Evolutionary conservation across 208 protist species (phyloP), one percentile per base, ranked within the genome.

Genomic region (Leishmania amazonensis): DNA sequence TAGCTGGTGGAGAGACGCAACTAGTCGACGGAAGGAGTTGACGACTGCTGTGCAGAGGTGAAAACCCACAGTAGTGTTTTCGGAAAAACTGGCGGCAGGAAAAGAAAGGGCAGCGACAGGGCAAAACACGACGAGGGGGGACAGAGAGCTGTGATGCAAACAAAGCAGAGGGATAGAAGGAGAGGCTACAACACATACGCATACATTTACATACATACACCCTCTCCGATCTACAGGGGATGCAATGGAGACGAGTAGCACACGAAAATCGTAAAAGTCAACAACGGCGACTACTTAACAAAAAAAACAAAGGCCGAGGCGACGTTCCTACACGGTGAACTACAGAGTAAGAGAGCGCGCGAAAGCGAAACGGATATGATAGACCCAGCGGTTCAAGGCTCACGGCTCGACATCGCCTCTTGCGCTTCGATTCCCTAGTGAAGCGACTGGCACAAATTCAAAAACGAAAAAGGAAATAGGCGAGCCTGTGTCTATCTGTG

Each of bases 1-100:
- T 97, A 4, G 17, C 40, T 28, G 24, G 15, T 31, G 53, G 19
- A 4, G 19, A 3, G 13, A 24, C 31, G n/a, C 4, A 1, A 62
- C 2, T 19, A 45, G 15, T 15, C 31, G 51, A 28, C 5, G 17
- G 8, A 76, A 42, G 1, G 5, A 57, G 2, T 6, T 19, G 21
- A 31, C 31, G 3, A 17, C 62, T 11, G 3, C 31, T 17, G 31
- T 68, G 15, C 31, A 40, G 62, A 2, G 2, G 0, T 0, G 31
- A 40, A 2, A 68, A 15, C 5, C 1, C 8, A 9, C 3, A 9
- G 62, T 31, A 40, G 31, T 68, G 62, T 31, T 68, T 9, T 42
- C 57, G 62, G 31, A 8, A 19, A 6, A 15, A 15, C 31, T 68
- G 31, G 17, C 62, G 31, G 28, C 15, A 11, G 19, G 58, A 64